Evolutionary conservation across 257 asterid genomes (phyloP).

Genomic region (Scutellaria baicalensis): DNA sequence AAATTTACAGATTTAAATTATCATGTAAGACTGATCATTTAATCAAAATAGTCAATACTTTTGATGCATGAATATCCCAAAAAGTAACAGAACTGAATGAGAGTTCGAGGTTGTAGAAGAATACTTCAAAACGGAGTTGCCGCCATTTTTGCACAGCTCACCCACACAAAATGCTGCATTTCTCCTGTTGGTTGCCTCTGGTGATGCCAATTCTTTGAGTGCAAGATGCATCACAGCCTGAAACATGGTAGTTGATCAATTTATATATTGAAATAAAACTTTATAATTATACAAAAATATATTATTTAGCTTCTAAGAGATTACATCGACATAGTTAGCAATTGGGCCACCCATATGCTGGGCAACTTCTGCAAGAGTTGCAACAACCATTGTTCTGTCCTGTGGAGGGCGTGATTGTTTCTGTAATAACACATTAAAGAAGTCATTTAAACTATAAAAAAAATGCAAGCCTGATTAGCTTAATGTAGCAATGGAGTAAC

Average conservation of each 20-base stretch:
- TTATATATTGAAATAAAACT: background rate
- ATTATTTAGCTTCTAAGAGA: background rate
- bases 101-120: conserved; percentile 24
- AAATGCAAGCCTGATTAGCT: background rate
- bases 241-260: conserved; percentile 22
- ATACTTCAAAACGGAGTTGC: conserved; percentile 74
- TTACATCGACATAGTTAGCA: conserved; percentile 81
- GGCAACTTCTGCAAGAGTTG: conserved; percentile 98
- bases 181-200: conserved; percentile 80
- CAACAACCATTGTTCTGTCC: conserved; percentile 98
- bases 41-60: background rate
- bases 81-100: background rate
- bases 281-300: background rate
- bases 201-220: conserved; percentile 83
- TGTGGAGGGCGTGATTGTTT: conserved; percentile 82
- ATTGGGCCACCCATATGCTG: conserved; percentile 98
- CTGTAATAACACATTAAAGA: conserved; percentile 34
- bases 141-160: conserved; percentile 95
- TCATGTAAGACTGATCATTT: background rate
- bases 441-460: conserved; percentile 1
- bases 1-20: background rate
- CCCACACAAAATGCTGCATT: conserved; percentile 99
- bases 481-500: background rate
- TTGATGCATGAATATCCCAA: background rate
- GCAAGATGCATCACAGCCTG: conserved; percentile 87